Conservation (phyloP, 495 filamentous ascomycete genomes). For the Xylaria telfairii region DNA sequence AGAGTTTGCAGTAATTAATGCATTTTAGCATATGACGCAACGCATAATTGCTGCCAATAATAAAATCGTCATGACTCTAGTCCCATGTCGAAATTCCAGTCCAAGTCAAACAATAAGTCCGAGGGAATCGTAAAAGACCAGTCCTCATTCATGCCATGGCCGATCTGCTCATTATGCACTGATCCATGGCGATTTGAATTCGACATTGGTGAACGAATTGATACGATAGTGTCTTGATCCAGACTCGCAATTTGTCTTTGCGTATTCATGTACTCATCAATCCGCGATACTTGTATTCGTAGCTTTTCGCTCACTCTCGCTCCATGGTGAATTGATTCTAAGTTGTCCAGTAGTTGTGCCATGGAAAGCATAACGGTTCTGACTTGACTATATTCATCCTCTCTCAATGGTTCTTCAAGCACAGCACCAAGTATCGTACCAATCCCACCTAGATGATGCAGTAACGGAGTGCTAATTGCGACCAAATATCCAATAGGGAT, state of each 20-base stretch:
- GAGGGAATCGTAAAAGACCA: neutral
- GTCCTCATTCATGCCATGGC: neutral
- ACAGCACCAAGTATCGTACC: constrained; percentile 57
- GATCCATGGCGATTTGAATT: neutral
- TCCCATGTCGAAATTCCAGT: constrained; percentile 22
- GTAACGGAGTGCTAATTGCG: constrained; percentile 57
- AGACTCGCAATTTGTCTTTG: constrained; percentile 29
- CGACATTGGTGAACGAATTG: constrained; percentile 1
- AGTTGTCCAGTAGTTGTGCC: constrained; percentile 54
- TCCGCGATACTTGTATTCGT: constrained; percentile 50
- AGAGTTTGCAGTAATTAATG: neutral
- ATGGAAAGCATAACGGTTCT: constrained; percentile 55
- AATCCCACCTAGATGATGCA: constrained; percentile 58
- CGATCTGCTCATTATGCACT: too few species aligned
- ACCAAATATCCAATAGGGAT: constrained; percentile 53
- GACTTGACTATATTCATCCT: constrained; percentile 52
- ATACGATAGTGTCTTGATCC: neutral
- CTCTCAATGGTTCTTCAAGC: constrained; percentile 55
- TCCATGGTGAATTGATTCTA: constrained; percentile 52
- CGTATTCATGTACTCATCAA: constrained; percentile 56
- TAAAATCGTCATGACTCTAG: constrained; percentile 1
- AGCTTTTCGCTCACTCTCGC: constrained; percentile 50
- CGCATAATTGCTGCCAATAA: neutral
- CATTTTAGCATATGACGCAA: neutral
- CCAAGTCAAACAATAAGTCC: constrained; percentile 9